phyloP scores from a whole-genome alignment of 208 protist species.

The Leishmania major region DNA sequence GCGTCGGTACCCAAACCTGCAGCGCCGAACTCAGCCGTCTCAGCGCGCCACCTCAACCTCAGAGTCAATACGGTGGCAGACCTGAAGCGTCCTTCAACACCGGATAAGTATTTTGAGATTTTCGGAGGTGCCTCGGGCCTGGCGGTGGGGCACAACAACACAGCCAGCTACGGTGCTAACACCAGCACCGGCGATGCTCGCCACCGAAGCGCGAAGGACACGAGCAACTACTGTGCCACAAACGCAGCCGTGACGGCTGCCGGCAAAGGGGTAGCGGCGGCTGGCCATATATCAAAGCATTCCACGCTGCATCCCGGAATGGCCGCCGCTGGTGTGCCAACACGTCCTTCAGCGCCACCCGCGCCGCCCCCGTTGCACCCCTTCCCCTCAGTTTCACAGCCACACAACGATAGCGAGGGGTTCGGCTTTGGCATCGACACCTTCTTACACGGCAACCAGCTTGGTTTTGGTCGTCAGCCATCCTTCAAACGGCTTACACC shows the following conservation, averaged over 20 bases:
- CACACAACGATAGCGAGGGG: conserved; percentile 7
- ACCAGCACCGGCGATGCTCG: neutral
- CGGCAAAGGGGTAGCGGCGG: neutral
- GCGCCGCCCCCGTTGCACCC: neutral
- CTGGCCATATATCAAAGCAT: neutral
- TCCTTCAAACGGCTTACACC: conserved; percentile 49
- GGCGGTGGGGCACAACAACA: neutral
- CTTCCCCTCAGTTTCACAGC: neutral
- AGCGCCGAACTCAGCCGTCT: neutral
- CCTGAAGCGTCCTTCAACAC: neutral
- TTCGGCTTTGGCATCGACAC: conserved; percentile 77
- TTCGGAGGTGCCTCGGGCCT: conserved; percentile 9
- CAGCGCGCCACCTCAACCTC: neutral
- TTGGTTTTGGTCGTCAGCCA: conserved; percentile 66
- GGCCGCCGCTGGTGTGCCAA: neutral
- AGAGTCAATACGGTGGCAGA: conserved; percentile 13
- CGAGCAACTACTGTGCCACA: neutral
- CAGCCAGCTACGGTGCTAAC: neutral
- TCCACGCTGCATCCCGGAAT: neutral
- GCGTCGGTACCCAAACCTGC: neutral
- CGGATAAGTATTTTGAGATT: conserved; percentile 12
- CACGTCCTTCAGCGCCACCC: too few species aligned
- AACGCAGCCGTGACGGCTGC: neutral
- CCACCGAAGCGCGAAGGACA: neutral
- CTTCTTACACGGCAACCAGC: conserved; percentile 58